phyloP scores from a whole-genome alignment of 129 eudicot species.

The Smallanthus sonchifolius region DNA sequence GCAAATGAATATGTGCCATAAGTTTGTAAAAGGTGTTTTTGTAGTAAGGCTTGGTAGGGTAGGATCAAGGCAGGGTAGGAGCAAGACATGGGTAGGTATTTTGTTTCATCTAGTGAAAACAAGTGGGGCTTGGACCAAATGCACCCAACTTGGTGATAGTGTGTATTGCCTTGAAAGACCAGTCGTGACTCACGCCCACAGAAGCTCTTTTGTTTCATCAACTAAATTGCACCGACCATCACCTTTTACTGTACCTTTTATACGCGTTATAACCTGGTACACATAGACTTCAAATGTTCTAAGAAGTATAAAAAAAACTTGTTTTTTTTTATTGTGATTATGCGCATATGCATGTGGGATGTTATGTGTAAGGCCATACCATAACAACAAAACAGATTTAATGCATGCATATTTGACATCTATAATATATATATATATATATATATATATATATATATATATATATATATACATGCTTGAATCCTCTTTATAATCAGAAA shows the following conservation, averaged over 20 bases:
- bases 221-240: conserved; percentile 30
- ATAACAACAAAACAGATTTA: too few relatives aligned
- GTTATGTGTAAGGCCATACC: too few relatives aligned
- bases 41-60: conserved; percentile 18
- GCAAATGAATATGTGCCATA: conserved; percentile 37
- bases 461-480: too few relatives aligned
- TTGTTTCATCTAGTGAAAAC: conserved; percentile 18
- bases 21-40: conserved; percentile 28
- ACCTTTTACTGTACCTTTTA: neutral
- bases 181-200: conserved; percentile 28
- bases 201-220: conserved; percentile 19
- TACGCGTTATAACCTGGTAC: neutral
- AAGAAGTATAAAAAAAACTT: neutral
- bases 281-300: neutral
- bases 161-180: conserved; percentile 14
- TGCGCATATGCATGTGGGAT: too few relatives aligned
- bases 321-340: too few relatives aligned
- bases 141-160: conserved; percentile 21
- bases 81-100: conserved; percentile 13
- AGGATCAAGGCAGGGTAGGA: neutral
- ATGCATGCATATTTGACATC: too few relatives aligned
- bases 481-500: neutral
- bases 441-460: too few relatives aligned
- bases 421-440: too few relatives aligned
- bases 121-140: conserved; percentile 15